Conservation (phyloP, 176 grass and related monocot genomes). For the Metroxylon sagu region DNA sequence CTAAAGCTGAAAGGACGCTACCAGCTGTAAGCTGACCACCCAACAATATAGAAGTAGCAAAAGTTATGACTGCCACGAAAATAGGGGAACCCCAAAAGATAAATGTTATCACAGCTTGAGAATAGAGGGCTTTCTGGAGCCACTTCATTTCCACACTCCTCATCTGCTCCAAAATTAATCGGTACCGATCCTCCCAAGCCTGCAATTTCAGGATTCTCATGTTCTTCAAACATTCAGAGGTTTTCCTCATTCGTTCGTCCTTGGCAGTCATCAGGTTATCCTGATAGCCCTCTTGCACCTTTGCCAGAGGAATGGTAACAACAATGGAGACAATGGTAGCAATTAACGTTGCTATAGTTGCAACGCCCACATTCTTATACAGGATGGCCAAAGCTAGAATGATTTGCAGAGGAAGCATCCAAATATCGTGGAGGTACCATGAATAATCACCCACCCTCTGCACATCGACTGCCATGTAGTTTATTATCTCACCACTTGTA, state of each 20-base stretch:
- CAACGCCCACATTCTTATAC: slow-evolving; percentile 77
- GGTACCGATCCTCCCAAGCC: slow-evolving; percentile 86
- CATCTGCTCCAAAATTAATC: slow-evolving; percentile 76
- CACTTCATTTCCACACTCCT: slow-evolving; percentile 78
- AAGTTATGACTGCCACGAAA: slow-evolving; percentile 81
- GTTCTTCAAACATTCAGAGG: slow-evolving; percentile 77
- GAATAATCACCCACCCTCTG: slow-evolving; percentile 93
- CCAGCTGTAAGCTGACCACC: slow-evolving; percentile 84
- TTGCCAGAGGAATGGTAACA: slow-evolving; percentile 77
- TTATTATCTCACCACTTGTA: slow-evolving; percentile 91
- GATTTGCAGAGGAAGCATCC: slow-evolving; percentile 98
- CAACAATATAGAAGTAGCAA: slow-evolving; percentile 83
- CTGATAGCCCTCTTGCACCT: slow-evolving; percentile 91
- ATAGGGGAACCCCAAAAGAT: slow-evolving; percentile 99
- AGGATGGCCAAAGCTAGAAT: slow-evolving; percentile 84
- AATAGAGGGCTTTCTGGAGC: slow-evolving; percentile 75
- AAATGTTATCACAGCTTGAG: slow-evolving; percentile 87
- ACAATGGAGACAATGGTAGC: slow-evolving; percentile 70
- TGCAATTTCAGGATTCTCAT: slow-evolving; percentile 93
- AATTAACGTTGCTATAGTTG: slow-evolving; percentile 56
- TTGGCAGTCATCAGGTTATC: slow-evolving; percentile 92
- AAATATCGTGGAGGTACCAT: slow-evolving; percentile 97
- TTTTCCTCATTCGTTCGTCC: slow-evolving; percentile 97
- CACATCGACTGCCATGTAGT: slow-evolving; percentile 99
- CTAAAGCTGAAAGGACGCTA: slow-evolving; percentile 87